Conservation (phyloP, 2,329 filamentous ascomycete genomes). For the Phyllosticta capitalensis region DNA sequence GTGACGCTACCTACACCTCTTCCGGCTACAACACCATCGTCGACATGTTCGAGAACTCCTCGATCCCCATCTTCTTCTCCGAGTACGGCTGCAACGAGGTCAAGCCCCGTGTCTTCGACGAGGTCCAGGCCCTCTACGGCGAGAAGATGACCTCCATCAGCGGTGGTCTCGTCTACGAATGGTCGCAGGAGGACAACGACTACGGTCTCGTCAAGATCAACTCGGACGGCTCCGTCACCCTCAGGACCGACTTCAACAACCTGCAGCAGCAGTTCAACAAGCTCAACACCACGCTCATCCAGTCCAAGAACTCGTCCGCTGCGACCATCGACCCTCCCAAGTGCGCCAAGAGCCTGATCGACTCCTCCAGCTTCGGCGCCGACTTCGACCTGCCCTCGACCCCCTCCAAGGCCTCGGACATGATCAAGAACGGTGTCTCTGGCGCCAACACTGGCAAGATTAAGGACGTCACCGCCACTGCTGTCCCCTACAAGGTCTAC, state of each 20-base stretch:
- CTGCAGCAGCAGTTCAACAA: slow-evolving; percentile 66
- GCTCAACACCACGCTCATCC: slow-evolving; percentile 60
- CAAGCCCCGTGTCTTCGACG: slow-evolving; percentile 61
- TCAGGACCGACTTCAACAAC: slow-evolving; percentile 48
- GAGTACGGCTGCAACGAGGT: slow-evolving; percentile 72
- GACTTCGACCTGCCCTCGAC: slow-evolving; percentile 51
- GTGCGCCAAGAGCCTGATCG: slow-evolving; percentile 61
- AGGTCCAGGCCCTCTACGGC: slow-evolving; percentile 64
- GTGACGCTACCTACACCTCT: slow-evolving; percentile 51
- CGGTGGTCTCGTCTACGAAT: slow-evolving; percentile 76
- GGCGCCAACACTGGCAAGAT: slow-evolving; percentile 50
- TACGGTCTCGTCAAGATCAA: slow-evolving; percentile 41
- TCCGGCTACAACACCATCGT: slow-evolving; percentile 57
- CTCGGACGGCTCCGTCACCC: slow-evolving; percentile 32
- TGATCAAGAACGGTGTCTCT: slow-evolving; percentile 68
- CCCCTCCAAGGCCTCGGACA: slow-evolving; percentile 56
- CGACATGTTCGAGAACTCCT: slow-evolving; percentile 52
- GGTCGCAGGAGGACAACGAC: slow-evolving; percentile 58
- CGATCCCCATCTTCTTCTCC: slow-evolving; percentile 72
- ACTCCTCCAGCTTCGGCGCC: slow-evolving; percentile 54
- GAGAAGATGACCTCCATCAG: slow-evolving; percentile 61
- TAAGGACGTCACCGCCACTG: slow-evolving; percentile 47
- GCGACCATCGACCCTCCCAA: slow-evolving; percentile 48
- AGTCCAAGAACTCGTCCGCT: slow-evolving; percentile 51
- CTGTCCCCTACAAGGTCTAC: slow-evolving; percentile 49